phyloP scores from a whole-genome alignment of 2,329 filamentous ascomycete species.

The Talaromyces sp. region DNA sequence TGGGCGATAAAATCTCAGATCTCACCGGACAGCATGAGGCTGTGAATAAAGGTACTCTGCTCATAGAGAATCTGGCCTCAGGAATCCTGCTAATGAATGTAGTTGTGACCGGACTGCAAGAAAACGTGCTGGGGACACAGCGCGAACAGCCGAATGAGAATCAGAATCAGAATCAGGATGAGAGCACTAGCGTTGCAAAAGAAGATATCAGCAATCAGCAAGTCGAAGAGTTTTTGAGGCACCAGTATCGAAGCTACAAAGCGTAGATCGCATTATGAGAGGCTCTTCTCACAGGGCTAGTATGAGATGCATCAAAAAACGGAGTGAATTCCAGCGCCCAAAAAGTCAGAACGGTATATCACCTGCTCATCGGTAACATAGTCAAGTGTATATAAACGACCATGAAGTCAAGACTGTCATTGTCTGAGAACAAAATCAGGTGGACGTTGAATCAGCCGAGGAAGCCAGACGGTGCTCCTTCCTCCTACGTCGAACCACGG shows the following conservation, averaged over 20 bases:
- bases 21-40: slow-evolving; percentile 3
- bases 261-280: background rate
- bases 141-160: background rate
- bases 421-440: background rate
- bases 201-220: slow-evolving; percentile 2
- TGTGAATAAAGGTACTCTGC: background rate
- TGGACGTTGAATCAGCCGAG: background rate
- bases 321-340: background rate
- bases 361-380: background rate
- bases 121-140: background rate
- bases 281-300: slow-evolving; percentile 1
- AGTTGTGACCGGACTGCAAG: background rate
- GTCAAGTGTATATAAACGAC: background rate
- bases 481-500: background rate
- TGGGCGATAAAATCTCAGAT: slow-evolving; percentile 2
- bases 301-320: background rate
- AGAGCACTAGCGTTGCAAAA: background rate
- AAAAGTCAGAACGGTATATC: background rate
- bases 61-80: background rate
- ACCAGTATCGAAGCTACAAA: slow-evolving; percentile 9
- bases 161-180: background rate
- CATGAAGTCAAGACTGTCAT: background rate
- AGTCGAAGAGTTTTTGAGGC: slow-evolving; percentile 11
- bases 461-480: background rate
- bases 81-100: background rate